Conservation (phyloP, 1,284 basidiomycete species). For the Apiotrichum veenhuisii region DNA sequence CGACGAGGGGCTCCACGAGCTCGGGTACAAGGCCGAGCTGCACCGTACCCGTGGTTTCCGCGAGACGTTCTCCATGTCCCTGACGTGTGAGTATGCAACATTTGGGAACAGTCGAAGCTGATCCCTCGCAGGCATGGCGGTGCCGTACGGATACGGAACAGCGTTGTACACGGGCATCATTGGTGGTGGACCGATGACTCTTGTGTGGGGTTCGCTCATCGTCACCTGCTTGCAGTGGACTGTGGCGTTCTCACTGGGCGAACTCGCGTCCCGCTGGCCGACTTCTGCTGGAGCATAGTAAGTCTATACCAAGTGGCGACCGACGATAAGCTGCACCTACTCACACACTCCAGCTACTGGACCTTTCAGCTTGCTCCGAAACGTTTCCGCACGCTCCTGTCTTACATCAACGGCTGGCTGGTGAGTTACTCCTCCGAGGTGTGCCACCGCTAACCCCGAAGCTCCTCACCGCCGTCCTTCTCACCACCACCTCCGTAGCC, state of each 20-base stretch:
- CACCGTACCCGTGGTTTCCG: conserved; percentile 14
- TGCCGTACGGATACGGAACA: conserved; percentile 13
- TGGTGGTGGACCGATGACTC: conserved; percentile 13
- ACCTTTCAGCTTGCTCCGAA: conserved; percentile 18
- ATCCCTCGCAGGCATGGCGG: conserved; percentile 9
- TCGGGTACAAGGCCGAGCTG: conserved; percentile 18
- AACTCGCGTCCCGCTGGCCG: conserved; percentile 16
- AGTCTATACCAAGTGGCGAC: too few species aligned
- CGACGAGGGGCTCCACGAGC: conserved; percentile 17
- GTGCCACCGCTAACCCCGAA: background rate
- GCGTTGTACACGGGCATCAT: conserved; percentile 10
- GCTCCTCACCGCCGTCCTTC: conserved; percentile 15
- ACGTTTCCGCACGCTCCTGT: conserved; percentile 9
- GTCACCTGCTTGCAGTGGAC: conserved; percentile 14
- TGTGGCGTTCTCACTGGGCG: conserved; percentile 12
- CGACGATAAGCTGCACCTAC: too few species aligned
- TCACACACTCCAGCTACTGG: conserved; percentile 12
- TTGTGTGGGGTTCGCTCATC: conserved; percentile 15
- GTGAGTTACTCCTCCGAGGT: background rate
- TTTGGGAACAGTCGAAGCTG: background rate
- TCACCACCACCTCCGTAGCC: conserved; percentile 11
- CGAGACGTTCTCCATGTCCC: conserved; percentile 8
- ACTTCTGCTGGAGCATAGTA: conserved; percentile 17
- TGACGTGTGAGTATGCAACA: conserved; percentile 10
- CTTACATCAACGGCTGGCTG: conserved; percentile 20